phyloP scores from a whole-genome alignment of 2,329 filamentous ascomycete genomes.

The Teratosphaeria zuluensis region DNA sequence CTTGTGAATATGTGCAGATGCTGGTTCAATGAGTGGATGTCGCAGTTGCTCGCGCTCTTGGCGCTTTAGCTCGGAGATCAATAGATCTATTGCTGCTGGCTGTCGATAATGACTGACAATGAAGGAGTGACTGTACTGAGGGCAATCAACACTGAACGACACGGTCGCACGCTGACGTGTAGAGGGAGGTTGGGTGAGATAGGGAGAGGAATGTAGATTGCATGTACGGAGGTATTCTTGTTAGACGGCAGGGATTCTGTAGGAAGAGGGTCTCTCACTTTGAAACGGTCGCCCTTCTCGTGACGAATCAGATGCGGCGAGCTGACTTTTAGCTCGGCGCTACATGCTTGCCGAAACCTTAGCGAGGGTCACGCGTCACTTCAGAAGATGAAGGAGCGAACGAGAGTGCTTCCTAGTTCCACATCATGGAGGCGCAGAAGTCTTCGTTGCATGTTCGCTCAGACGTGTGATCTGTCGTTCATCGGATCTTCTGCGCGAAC shows the following conservation, averaged over 20 bases:
- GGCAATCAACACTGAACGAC: neutral
- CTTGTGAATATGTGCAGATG: neutral
- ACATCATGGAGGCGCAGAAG: neutral
- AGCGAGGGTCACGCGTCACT: neutral
- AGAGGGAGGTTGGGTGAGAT: neutral
- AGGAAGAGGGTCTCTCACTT: neutral
- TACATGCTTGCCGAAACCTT: neutral
- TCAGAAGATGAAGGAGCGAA: neutral
- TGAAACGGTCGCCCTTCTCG: neutral
- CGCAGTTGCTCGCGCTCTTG: neutral
- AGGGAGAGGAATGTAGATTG: neutral
- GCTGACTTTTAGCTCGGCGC: neutral
- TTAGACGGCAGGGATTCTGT: neutral
- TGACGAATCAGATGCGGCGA: neutral
- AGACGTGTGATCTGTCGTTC: neutral
- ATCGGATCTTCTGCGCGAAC: neutral
- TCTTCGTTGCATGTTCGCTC: neutral
- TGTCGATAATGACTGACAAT: constrained; percentile 1
- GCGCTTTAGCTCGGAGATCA: neutral
- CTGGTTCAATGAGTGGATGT: constrained; percentile 1
- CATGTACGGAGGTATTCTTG: neutral
- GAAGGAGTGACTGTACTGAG: neutral
- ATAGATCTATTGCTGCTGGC: neutral
- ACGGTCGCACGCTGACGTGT: neutral
- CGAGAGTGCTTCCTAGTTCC: neutral